These are phyloP conservation scores for Globisporangium spiculum DNA, from an alignment of 352 stramenopile genomes.

Conservation along the genomic window DNA sequence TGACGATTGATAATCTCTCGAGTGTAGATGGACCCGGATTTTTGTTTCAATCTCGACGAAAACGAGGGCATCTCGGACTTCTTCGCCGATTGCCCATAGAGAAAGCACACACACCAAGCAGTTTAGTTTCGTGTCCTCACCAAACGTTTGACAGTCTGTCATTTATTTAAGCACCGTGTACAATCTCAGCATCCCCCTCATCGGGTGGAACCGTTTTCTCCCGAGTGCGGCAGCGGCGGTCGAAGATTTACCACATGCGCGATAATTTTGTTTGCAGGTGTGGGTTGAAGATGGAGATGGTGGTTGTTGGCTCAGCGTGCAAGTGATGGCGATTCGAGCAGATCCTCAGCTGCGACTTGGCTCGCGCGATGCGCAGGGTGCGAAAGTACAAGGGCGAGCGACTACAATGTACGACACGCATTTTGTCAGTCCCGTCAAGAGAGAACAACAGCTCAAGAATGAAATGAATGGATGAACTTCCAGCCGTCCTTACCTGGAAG, in stretches of 20 bases:
- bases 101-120: slow-evolving; percentile 6
- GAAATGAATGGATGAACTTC: not conserved
- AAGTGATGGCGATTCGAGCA: slow-evolving; percentile 27
- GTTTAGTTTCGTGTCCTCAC: slow-evolving; percentile 14
- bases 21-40: slow-evolving; percentile 77
- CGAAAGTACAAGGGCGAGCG: slow-evolving; percentile 40
- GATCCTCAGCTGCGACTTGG: slow-evolving; percentile 44
- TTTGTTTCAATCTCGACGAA: slow-evolving; percentile 87
- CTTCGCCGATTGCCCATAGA: slow-evolving; percentile 74
- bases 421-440: not conserved
- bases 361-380: slow-evolving; percentile 44
- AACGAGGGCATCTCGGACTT: slow-evolving; percentile 88
- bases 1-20: too few relatives aligned
- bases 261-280: not conserved
- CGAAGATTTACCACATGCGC: not conserved
- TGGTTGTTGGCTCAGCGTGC: not conserved
- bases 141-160: slow-evolving; percentile 18
- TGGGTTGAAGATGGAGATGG: not conserved
- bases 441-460: slow-evolving; percentile 7
- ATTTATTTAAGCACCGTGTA: slow-evolving; percentile 28
- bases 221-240: not conserved
- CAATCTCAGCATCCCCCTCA: slow-evolving; percentile 15
- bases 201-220: not conserved
- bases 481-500: slow-evolving; percentile 41
- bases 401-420: slow-evolving; percentile 16